A percentile compares a stretch with the other conserved stretches of the same genome.
These are phyloP conservation scores for Clitopilus hobsonii DNA, from an alignment of 768 basidiomycete genomes.

Conservation along the genomic window DNA sequence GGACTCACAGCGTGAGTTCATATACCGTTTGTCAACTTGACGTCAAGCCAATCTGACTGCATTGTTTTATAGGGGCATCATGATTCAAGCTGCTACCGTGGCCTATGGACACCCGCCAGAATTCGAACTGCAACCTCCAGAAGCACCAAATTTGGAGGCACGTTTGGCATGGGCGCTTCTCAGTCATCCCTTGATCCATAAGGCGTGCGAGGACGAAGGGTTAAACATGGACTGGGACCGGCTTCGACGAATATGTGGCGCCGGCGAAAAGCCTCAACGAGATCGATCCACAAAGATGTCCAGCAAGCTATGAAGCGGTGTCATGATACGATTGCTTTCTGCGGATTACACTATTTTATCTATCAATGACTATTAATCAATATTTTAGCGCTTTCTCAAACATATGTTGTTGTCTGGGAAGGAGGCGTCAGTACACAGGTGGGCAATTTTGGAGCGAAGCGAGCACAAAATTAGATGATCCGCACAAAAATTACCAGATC, in stretches of 20 bases:
- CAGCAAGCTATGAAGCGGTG: conserved; percentile 11
- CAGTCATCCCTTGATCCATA: conserved; percentile 27
- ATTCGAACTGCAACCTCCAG: conserved; percentile 35
- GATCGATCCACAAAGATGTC: not conserved
- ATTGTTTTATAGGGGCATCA: conserved; percentile 29
- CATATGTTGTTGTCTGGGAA: no score
- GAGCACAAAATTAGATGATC: no score
- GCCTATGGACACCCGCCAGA: conserved; percentile 40
- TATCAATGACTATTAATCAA: no score
- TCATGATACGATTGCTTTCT: not conserved
- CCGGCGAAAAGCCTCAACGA: conserved; percentile 4
- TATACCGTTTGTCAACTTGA: not conserved
- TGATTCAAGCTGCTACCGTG: conserved; percentile 39
- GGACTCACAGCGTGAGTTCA: conserved; percentile 78
- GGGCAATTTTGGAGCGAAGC: no score
- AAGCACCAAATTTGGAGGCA: conserved; percentile 26
- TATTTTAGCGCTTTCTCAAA: no score
- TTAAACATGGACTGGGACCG: conserved; percentile 26
- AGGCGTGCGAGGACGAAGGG: conserved; percentile 35
- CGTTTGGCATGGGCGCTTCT: conserved; percentile 42
- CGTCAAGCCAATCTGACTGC: not conserved
- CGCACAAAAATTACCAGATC: no score
- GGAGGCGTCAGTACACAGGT: no score
- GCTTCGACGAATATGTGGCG: conserved; percentile 21
- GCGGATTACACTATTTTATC: no score